A percentile compares a stretch with the other conserved stretches of the same genome.
phyloP scores from a whole-genome alignment of 73 alveolate genomes.

The Paramecium octaurelia region DNA sequence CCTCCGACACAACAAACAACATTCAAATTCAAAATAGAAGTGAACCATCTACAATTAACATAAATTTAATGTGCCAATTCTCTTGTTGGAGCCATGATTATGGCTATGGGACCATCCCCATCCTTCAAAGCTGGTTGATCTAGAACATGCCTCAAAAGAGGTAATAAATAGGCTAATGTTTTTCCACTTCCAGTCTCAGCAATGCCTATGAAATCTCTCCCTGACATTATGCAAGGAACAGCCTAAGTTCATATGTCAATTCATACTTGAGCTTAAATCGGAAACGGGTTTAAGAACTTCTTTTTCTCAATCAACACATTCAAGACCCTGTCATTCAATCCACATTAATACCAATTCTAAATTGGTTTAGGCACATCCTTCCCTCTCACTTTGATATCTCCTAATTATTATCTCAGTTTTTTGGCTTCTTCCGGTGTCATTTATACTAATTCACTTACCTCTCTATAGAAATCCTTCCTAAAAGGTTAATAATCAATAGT shows the following conservation, averaged over 20 bases:
- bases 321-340: conserved; percentile 86
- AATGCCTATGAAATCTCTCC: conserved; percentile 97
- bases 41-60: conserved; percentile 85
- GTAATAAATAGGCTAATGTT: conserved; percentile 97
- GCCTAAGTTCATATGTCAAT: conserved; percentile 43
- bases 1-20: conserved; percentile 97
- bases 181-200: conserved; percentile 99
- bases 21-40: conserved; percentile 79
- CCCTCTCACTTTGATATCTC: conserved; percentile 95
- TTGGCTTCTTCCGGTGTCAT: conserved; percentile 89
- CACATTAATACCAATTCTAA: conserved; percentile 91
- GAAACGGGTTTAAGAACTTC: conserved; percentile 87
- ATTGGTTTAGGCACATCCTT: conserved; percentile 94
- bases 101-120: conserved; percentile 97
- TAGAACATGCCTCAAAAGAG: conserved; percentile 93
- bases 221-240: conserved; percentile 96
- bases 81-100: conserved; percentile 97
- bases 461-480: conserved; percentile 90
- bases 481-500: conserved; percentile 82
- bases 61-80: conserved; percentile 96
- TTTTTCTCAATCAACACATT: conserved; percentile 81
- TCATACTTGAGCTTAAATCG: conserved; percentile 86
- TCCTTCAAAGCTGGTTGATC: conserved; percentile 89
- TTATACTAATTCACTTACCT: conserved; percentile 85
- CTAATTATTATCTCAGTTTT: conserved; percentile 82